Evolutionary conservation across 1,139 yeast species (phyloP).

Genomic region (Scheffersomyces insectosa): DNA sequence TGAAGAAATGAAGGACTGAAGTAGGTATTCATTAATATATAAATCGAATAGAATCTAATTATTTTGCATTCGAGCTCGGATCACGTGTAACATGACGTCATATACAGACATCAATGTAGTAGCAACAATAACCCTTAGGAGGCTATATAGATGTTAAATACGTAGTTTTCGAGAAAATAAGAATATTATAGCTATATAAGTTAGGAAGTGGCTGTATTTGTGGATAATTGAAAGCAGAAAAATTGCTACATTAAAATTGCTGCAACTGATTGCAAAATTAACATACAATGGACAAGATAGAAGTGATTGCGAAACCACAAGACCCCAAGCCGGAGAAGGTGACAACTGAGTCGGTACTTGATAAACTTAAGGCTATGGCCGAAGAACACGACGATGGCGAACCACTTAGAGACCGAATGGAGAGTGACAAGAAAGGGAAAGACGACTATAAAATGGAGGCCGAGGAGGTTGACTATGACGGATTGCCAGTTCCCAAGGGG

Average conservation of each 20-base stretch:
- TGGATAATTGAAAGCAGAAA: too few species aligned
- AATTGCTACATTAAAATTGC: too few species aligned
- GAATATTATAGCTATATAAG: constrained; percentile 1
- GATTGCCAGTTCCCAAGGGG: constrained; percentile 39
- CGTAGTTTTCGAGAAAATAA: constrained; percentile 1
- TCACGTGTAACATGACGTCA: not conserved
- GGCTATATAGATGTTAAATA: constrained; percentile 4
- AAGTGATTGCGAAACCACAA: constrained; percentile 19
- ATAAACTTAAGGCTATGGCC: not conserved
- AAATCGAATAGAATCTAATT: not conserved
- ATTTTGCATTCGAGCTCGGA: not conserved
- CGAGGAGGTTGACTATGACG: constrained; percentile 30
- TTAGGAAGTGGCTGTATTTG: too few species aligned
- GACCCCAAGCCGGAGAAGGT: constrained; percentile 5
- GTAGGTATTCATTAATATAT: not conserved
- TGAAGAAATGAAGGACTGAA: not conserved
- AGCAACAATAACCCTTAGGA: not conserved
- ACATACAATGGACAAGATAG: constrained; percentile 13
- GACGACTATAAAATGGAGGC: constrained; percentile 4
- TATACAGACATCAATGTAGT: not conserved
- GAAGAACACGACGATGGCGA: not conserved
- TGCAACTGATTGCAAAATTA: not conserved
- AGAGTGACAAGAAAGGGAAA: constrained; percentile 2
- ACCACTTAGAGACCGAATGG: constrained; percentile 4
- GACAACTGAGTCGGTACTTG: constrained; percentile 4